Evolutionary conservation across 2,329 filamentous ascomycete species (phyloP), one percentile per base, ranked within the genome.

Genomic region (Sodiomyces alkalinus): DNA sequence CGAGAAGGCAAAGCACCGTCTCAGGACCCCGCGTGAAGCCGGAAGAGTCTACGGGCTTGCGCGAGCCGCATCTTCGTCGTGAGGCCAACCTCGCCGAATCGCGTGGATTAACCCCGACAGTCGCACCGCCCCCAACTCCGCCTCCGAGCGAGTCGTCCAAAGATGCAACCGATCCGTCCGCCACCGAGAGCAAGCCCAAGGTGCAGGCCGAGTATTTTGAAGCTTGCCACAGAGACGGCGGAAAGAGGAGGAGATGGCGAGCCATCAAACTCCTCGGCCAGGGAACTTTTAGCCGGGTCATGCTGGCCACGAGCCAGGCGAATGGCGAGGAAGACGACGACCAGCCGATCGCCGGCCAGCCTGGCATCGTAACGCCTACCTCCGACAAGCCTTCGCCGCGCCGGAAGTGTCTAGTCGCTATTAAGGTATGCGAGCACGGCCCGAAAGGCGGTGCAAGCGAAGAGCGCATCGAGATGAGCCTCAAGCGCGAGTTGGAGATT

Each of bases 341-440:
- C 46, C n/a, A 10, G 15, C 13, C 15, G 19, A 24, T 13, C 7
- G 7, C 26, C 10, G 21, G 13, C n/a, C n/a, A n/a, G 21, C 14
- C 12, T 15, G 12, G 13, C 13, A 37, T 53, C 50, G 33, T 42
- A 8, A 43, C 43, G 2, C 38, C 46, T 45, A 60, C 43, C 61
- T 64, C 47, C 47, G 54, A 22, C 37, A 47, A 34, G n/a, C 40
- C 38, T 30, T 48, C 29, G 34, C 39, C 35, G 27, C 52, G 80
- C 37, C 73, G 75, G n/a, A 80, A 77, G 44, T 81, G 80, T 29
- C 60, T 98, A 10, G 90, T 96, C 3, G 90, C 90, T 2, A 74
- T 98, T 46, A 98, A 98, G 53, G 74, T 98, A 24, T 87, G 92
- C 47, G 83, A 94, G 51, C 85, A 93, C 53, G 90, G 87, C 4